phyloP scores from a whole-genome alignment of 2,329 filamentous ascomycete genomes.

The Alternaria sp. region DNA sequence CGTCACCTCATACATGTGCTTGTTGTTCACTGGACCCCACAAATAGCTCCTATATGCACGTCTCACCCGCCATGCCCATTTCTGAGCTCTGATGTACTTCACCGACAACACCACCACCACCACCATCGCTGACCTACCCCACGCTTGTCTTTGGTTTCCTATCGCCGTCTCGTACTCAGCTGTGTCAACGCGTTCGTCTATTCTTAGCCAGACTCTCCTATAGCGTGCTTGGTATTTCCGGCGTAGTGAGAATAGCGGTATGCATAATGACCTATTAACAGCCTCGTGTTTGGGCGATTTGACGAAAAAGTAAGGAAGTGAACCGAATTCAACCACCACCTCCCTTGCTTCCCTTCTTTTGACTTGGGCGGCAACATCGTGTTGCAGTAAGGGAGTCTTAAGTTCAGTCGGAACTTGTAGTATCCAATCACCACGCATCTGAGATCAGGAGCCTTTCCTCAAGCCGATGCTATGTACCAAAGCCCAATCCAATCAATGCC shows the following conservation, averaged over 20 bases:
- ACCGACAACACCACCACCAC: conserved; percentile 2
- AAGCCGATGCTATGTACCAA: conserved; percentile 19
- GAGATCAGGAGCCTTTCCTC: not conserved
- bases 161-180: conserved; percentile 15
- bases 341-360: not conserved
- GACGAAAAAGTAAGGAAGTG: conserved; percentile 6
- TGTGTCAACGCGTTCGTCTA: conserved; percentile 19
- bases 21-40: not conserved
- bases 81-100: not conserved
- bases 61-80: not conserved
- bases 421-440: not conserved
- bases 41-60: not conserved
- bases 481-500: conserved; percentile 26
- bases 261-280: conserved; percentile 28
- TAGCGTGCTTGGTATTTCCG: conserved; percentile 10
- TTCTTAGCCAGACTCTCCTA: conserved; percentile 25
- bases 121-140: not conserved
- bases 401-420: not conserved
- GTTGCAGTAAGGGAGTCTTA: not conserved
- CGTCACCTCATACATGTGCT: not conserved
- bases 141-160: not conserved
- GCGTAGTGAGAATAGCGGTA: conserved; percentile 26
- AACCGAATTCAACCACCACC: not conserved
- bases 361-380: not conserved
- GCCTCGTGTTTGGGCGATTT: conserved; percentile 9